Evolutionary conservation across 768 basidiomycete genomes (phyloP), one percentile per base, ranked within the genome.

Genomic region (Lactarius psammicola): DNA sequence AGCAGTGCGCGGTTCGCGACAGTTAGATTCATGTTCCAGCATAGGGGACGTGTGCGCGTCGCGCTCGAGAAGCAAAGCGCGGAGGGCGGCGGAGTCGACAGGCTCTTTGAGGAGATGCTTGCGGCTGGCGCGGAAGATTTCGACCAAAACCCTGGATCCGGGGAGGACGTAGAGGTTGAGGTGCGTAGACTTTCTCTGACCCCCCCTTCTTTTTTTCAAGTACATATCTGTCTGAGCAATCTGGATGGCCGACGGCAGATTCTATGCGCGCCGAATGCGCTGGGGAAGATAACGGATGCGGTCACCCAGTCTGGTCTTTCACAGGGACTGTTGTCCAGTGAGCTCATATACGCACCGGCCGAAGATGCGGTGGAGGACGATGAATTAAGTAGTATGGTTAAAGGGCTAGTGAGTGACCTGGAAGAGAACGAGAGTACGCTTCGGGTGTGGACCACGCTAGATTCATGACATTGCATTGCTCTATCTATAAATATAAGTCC

Each of bases 371-470:
- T 53, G 49, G 51, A 5, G 3, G 51, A 70, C 62, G 63, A 64
- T 30, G 69, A 61, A 72, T 63, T 42, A n/a, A 53, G 49, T 36
- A 46, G 33, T 33, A 42, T 6, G 63, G 56, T 71, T 20, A 56
- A 26, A 33, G 62, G 56, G 34, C 60, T 71, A 28, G 57, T 70
- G 59, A 33, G 28, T n/a, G 56, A 62, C 23, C 65, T 71, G 17
- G 69, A 70, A 42, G 69, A 66, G 26, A 65, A 61, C 54, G 68
- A 70, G 49, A 59, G 57, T 34, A 69, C 68, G 26, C 30, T 69
- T 34, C 64, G 68, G n/a, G 68, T 70, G 56, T 69, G 68, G 68
- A 69, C 68, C n/a, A 70, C 68, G 2, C 42, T 69, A n/a, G 64
- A 65, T 54, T 30, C 20, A 59, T 68, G 57, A 63, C 11, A 51